Base-by-base conservation (phyloP, 2,329 filamentous ascomycete species). In the Monilinia aucupariae region DNA sequence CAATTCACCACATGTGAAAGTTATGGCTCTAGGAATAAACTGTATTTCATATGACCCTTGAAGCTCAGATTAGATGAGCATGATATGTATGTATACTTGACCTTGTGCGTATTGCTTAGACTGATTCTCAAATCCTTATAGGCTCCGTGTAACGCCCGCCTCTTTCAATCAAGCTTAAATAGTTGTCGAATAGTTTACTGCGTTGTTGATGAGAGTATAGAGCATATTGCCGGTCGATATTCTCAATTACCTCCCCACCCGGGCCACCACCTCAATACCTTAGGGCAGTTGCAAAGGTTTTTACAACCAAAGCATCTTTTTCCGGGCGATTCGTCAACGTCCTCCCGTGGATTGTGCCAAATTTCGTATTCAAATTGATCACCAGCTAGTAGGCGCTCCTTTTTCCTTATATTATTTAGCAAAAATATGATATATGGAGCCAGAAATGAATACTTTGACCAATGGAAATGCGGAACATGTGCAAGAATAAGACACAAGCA, bases 311-410 rank as follows among this genome's bases (percentile, higher is more conserved):
- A 12, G 13, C 41, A 58, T 25, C 27, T 58, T 17, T 9, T 32
- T 47, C 15, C 8, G 0, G 58, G 37, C 8, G 58, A 60, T 41
- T 60, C 58, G 17, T 60, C 48, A 9, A 60, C n/a, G 32, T 53
- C 58, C 37, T 60, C 58, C 22, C 58, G 25, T 53, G 48, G 58
- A 22, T 53, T 60, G 13, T 60, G 37, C 48, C 48, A 45, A 22
- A 60, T 20, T 25, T 45, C 48, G 48, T 60, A 53, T 32, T 34
- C 48, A 53, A 60, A 53, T 32, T 60, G 58, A 60, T 60, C 58
- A 9, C 58, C 58, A 3, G 37, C 48, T 6, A 60, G 37, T n/a
- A 8, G 9, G 37, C 37, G 58, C 8, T 27, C 25, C 37, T 60
- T 60, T 8, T 15, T 43, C n/a, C 58, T 60, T 10, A 9, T 25